Evolutionary conservation across 1,284 basidiomycete species (phyloP).

Genomic region (Leccinum solheimii): DNA sequence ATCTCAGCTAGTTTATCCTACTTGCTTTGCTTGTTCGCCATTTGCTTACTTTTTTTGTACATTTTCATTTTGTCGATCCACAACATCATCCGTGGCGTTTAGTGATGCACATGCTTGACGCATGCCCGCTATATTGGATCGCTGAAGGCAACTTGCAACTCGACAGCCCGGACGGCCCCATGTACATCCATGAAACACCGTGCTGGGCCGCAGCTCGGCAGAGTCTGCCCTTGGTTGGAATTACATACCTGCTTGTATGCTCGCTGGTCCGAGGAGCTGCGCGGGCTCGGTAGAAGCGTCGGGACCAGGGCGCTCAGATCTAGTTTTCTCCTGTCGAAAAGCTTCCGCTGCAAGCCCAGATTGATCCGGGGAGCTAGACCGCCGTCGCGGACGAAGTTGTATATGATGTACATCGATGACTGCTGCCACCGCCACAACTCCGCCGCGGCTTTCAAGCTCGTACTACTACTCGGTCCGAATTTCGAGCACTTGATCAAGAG

Average conservation of each 20-base stretch:
- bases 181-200: neutral
- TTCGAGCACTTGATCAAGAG: slow-evolving; percentile 38
- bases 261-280: slow-evolving; percentile 2
- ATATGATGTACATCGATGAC: neutral
- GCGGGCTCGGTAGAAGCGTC: neutral
- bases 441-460: slow-evolving; percentile 32
- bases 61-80: slow-evolving; percentile 16
- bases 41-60: slow-evolving; percentile 18
- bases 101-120: slow-evolving; percentile 20
- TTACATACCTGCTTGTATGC: slow-evolving; percentile 1
- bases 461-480: slow-evolving; percentile 40
- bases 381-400: neutral
- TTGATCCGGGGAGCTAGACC: neutral
- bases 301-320: slow-evolving; percentile 6
- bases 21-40: slow-evolving; percentile 25
- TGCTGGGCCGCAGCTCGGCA: slow-evolving; percentile 5
- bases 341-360: neutral
- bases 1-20: slow-evolving; percentile 18
- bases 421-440: neutral
- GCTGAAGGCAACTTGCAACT: slow-evolving; percentile 13
- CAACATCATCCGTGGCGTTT: slow-evolving; percentile 9
- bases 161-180: neutral
- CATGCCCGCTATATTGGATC: slow-evolving; percentile 20
- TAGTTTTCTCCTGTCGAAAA: neutral
- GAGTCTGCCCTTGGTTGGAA: slow-evolving; percentile 1